Evolutionary conservation across 73 alveolate species (phyloP), one percentile per base, ranked within the genome.

Genomic region (Uronychia setigera): DNA sequence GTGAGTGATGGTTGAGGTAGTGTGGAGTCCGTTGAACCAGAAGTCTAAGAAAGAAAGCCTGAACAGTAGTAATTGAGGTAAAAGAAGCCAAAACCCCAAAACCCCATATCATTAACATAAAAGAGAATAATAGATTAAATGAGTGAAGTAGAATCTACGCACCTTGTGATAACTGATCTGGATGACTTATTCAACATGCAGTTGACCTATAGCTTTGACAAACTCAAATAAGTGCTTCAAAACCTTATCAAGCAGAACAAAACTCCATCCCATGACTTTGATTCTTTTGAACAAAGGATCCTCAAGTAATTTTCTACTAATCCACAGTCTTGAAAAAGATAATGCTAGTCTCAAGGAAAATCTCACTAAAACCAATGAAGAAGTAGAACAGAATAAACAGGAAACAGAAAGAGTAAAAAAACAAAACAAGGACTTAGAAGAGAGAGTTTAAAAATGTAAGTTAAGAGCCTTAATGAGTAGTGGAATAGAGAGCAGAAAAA

Each of bases 1-100:
- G n/a, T 46, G 67, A 46, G 67, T 46, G 67, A 46, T 46, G 67
- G 67, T 46, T 46, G 67, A 46, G 67, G 67, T 46, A 46, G 67
- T 46, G 67, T 46, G 67, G 67, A 46, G 67, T 46, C 5, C 67
- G 5, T 5, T 5, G 67, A 46, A 5, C 19, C 67, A 46, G 19
- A 19, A 46, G 67, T 19, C 67, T 11, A 46, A 46, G 67, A 19
- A 46, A 46, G 67, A 46, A 46, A n/a, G n/a, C n/a, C n/a, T n/a
- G n/a, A n/a, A n/a, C n/a, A n/a, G n/a, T n/a, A n/a, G n/a, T n/a
- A n/a, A n/a, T n/a, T n/a, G n/a, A n/a, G n/a, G n/a, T n/a, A n/a
- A n/a, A n/a, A n/a, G n/a, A n/a, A n/a, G n/a, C n/a, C n/a, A n/a
- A n/a, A n/a, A n/a, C n/a, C n/a, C n/a, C n/a, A n/a, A n/a, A n/a